These are phyloP conservation scores for Suillus ampliporus DNA, from an alignment of 768 basidiomycete species.

Conservation along the genomic window DNA sequence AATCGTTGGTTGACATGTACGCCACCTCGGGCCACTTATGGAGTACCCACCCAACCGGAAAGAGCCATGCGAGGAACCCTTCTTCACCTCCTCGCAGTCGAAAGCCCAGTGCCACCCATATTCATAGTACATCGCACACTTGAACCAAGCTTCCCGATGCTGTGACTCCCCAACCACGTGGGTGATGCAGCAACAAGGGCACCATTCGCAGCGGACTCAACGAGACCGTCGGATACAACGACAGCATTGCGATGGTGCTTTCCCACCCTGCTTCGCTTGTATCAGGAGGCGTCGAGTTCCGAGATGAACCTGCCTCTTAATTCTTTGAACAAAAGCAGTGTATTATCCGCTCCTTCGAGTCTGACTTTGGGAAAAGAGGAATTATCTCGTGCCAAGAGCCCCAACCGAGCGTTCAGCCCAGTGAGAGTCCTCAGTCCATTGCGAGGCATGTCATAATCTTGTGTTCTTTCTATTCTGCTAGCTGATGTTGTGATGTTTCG, in stretches of 20 bases:
- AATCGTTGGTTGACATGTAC: constrained; percentile 10
- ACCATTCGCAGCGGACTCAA: constrained; percentile 9
- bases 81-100: background rate
- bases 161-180: constrained; percentile 17
- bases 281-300: constrained; percentile 9
- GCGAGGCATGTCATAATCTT: constrained; percentile 33
- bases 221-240: constrained; percentile 10
- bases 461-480: constrained; percentile 17
- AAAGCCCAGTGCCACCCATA: background rate
- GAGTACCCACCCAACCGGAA: background rate
- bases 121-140: background rate
- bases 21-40: background rate
- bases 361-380: constrained; percentile 9
- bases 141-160: background rate
- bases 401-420: constrained; percentile 30
- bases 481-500: constrained; percentile 5
- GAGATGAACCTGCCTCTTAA: constrained; percentile 11
- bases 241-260: constrained; percentile 28
- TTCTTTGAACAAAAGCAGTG: background rate
- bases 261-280: constrained; percentile 30
- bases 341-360: background rate
- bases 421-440: constrained; percentile 35
- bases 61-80: background rate
- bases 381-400: constrained; percentile 15
- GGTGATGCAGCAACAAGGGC: constrained; percentile 22